Percentiles rank a stretch among this genome's conserved stretches.
Evolutionary conservation across 2,329 filamentous ascomycete species (phyloP).

Genomic region (Metarhizium brunneum): DNA sequence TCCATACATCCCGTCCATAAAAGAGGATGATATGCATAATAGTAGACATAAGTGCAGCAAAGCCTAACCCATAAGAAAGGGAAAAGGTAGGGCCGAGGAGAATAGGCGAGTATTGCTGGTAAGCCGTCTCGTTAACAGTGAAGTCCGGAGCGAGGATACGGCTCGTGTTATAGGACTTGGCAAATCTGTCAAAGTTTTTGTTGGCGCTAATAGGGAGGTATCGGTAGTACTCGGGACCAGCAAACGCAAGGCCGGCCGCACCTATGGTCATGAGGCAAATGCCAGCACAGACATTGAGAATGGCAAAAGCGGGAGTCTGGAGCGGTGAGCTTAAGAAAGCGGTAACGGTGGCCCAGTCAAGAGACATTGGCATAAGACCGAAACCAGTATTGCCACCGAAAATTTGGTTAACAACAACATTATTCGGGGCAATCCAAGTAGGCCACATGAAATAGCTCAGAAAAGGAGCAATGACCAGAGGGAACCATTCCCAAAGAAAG

Average conservation of each 20-base stretch:
- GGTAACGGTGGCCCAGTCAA: constrained; percentile 56
- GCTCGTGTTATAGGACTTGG: constrained; percentile 43
- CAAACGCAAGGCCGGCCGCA: constrained; percentile 44
- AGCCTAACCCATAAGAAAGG: constrained; percentile 46
- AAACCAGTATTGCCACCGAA: constrained; percentile 55
- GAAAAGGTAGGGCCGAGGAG: constrained; percentile 46
- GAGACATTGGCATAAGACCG: constrained; percentile 53
- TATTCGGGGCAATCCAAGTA: constrained; percentile 54
- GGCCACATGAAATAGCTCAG: constrained; percentile 51
- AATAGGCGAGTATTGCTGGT: constrained; percentile 47
- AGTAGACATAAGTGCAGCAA: constrained; percentile 44
- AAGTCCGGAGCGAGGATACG: constrained; percentile 43
- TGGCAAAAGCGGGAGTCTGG: constrained; percentile 50
- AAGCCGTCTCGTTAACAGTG: constrained; percentile 45
- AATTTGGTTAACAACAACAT: constrained; percentile 52
- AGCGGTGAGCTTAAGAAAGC: constrained; percentile 48
- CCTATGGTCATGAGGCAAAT: constrained; percentile 40
- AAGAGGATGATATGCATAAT: constrained; percentile 43
- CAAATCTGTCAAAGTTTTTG: constrained; percentile 50
- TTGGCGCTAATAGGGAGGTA: constrained; percentile 49
- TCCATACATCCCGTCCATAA: constrained; percentile 38
- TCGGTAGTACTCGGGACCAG: constrained; percentile 38
- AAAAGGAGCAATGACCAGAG: constrained; percentile 49
- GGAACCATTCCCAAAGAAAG: constrained; percentile 51
- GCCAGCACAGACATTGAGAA: constrained; percentile 47